Percentiles rank a stretch among this genome's conserved stretches.
Evolutionary conservation across 2,329 filamentous ascomycete species (phyloP).

Genomic region (Epicoccum sorghinum): DNA sequence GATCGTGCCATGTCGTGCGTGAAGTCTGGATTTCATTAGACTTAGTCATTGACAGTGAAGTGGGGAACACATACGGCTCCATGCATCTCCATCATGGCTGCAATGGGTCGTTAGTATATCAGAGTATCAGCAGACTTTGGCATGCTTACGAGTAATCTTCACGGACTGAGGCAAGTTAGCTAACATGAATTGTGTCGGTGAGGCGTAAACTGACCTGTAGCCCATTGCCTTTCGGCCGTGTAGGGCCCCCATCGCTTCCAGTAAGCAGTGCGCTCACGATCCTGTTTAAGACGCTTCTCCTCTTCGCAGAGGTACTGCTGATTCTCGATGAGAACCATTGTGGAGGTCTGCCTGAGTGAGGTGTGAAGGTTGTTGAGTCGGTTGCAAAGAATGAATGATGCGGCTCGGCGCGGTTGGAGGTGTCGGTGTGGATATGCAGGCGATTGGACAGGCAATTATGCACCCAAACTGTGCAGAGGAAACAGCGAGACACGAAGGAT

Average conservation of each 20-base stretch:
- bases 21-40: conserved; percentile 69
- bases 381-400: conserved; percentile 18
- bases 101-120: conserved; percentile 33
- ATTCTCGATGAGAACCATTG: conserved; percentile 88
- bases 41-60: background rate
- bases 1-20: conserved; percentile 90
- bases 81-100: conserved; percentile 85
- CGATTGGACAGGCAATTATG: conserved; percentile 28
- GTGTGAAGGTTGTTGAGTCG: conserved; percentile 10
- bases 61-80: conserved; percentile 75
- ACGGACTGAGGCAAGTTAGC: conserved; percentile 65
- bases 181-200: conserved; percentile 1
- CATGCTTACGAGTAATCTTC: conserved; percentile 81
- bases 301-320: conserved; percentile 88
- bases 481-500: conserved; percentile 17
- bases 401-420: conserved; percentile 28
- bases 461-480: conserved; percentile 20
- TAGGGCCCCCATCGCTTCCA: conserved; percentile 99
- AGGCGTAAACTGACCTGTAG: conserved; percentile 69
- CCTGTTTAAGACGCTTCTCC: conserved; percentile 86
- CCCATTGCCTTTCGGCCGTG: conserved; percentile 93
- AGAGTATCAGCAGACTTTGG: conserved; percentile 13
- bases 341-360: conserved; percentile 17
- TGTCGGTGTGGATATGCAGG: conserved; percentile 29
- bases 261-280: conserved; percentile 82